Evolutionary conservation across 2,329 filamentous ascomycete species (phyloP), one percentile per base, ranked within the genome.

Genomic region (Alternaria postmessia): DNA sequence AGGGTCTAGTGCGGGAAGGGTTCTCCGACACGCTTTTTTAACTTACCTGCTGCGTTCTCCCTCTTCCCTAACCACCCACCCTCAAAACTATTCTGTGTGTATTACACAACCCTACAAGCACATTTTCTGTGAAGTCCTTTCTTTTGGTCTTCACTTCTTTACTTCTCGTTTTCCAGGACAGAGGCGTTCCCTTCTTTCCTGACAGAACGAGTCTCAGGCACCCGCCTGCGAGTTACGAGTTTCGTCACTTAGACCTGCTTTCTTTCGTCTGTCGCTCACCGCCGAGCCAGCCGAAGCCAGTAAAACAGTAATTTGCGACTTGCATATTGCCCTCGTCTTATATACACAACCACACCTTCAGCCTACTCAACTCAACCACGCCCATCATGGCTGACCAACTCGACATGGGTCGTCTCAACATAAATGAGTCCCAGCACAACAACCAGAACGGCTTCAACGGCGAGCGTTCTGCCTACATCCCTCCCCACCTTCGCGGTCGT

Each of bases 391-490:
- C 76, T 75, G 76, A 78, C 60, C 89, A 94, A 84, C 86, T 95
- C 74, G 92, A 93, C 84, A 93, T 94, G 87, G 87, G 85, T 78
- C 88, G 88, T 78, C 84, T 94, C 75, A 89, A 83, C 81, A 84
- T 94, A 66, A 88, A 87, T 77, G 87, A 89, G 68, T 87, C 86
- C 63, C 84, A 88, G 80, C 87, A 88, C 76, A 87, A 85, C 69
- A 78, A 81, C 53, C 57, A 60, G 53, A 80, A 81, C 74, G 81
- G 78, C 75, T 79, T 81, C 72, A 81, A 84, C 67, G 72, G 75
- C 62, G 85, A 82, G 70, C 89, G 90, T 75, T 91, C 91, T 77
- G 85, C 87, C 58, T 95, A 95, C 85, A 93, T 95, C 69, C 92
- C 92, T 68, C 92, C 92, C 80, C 92, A 95, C 81, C 88, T 94